Evolutionary conservation across 2,329 filamentous ascomycete genomes (phyloP), one percentile per base, ranked within the genome.

Genomic region (Ceratocystis huliohia): DNA sequence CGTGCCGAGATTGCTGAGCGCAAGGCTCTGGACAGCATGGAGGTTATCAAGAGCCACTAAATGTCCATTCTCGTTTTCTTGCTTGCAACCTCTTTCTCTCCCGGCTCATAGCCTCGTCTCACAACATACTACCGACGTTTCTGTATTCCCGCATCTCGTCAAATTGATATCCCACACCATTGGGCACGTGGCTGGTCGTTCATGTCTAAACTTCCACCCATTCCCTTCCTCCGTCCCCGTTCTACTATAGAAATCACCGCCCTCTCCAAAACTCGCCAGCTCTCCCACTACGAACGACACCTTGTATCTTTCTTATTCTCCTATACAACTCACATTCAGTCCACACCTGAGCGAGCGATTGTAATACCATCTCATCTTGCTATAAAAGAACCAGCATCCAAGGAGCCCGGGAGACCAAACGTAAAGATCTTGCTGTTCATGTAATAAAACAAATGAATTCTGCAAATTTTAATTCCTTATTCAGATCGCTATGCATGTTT

Each of bases 1-100:
- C 74, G 78, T 74, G 76, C 77, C 69, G 78, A 79, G 73, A 70
- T 76, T 69, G 78, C 76, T 68, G 83, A 85, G 78, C 79, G 78
- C 76, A 74, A 77, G 68, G 78, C 76, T 66, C 78, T 83, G 64
- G 80, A 83, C 75, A 76, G 79, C 69, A 75, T 82, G 70, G 74
- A 76, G 69, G 75, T 82, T 64, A 72, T 80, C 73, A 80, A 79
- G 78, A 79, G 76, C 74, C 78, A 81, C 74, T 78, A 76, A 74
- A 70, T 64, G 17, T 5, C 44, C 44, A 8, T 61, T 30, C 8
- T 37, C 63, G 45, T 62, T 66, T 30, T 63, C 25, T 63, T 48
- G 44, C 41, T 48, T 50, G 41, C 30, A 17, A 20, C 61, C 44
- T 63, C 61, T 63, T 62, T 41, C 25, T 44, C 33, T 66, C 64